Evolutionary conservation across 2,329 filamentous ascomycete species (phyloP).

Genomic region (Aureobasidium leucospermi): DNA sequence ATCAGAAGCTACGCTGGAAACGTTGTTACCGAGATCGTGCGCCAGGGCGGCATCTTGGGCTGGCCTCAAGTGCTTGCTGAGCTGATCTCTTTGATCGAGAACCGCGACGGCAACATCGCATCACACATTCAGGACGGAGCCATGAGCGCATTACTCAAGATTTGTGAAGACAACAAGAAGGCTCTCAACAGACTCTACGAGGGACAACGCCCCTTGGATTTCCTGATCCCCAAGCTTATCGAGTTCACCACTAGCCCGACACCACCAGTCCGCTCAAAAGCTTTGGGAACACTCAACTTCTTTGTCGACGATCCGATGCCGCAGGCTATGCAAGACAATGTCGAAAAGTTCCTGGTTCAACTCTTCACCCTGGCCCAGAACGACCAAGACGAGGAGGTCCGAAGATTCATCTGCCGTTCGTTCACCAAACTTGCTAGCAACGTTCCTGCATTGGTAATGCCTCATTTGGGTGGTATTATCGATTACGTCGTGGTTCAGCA

Average conservation of each 20-base stretch:
- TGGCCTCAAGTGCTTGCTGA: conserved; percentile 90
- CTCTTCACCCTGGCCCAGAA: conserved; percentile 68
- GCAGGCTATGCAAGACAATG: conserved; percentile 68
- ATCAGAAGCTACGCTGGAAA: conserved; percentile 87
- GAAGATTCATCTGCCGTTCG: conserved; percentile 84
- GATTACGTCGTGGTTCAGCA: conserved; percentile 92
- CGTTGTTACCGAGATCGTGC: conserved; percentile 87
- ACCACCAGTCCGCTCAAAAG: conserved; percentile 69
- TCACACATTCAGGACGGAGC: conserved; percentile 79
- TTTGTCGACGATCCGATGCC: conserved; percentile 71
- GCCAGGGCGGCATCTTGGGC: conserved; percentile 72
- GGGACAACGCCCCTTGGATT: conserved; percentile 78
- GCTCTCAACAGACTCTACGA: conserved; percentile 80
- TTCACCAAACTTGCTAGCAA: conserved; percentile 91
- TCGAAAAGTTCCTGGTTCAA: conserved; percentile 74
- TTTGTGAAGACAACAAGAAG: conserved; percentile 92
- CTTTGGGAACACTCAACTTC: conserved; percentile 80
- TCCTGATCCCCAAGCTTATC: conserved; percentile 84
- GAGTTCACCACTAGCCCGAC: conserved; percentile 72
- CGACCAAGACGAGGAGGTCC: conserved; percentile 73
- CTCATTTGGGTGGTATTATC: conserved; percentile 79
- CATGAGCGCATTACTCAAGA: conserved; percentile 87
- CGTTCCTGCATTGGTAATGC: conserved; percentile 80
- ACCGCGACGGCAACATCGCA: conserved; percentile 60
- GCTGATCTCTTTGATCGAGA: conserved; percentile 69